Evolutionary conservation across 768 basidiomycete species (phyloP), one percentile per base, ranked within the genome.

Genomic region (Coprinopsis sp.): DNA sequence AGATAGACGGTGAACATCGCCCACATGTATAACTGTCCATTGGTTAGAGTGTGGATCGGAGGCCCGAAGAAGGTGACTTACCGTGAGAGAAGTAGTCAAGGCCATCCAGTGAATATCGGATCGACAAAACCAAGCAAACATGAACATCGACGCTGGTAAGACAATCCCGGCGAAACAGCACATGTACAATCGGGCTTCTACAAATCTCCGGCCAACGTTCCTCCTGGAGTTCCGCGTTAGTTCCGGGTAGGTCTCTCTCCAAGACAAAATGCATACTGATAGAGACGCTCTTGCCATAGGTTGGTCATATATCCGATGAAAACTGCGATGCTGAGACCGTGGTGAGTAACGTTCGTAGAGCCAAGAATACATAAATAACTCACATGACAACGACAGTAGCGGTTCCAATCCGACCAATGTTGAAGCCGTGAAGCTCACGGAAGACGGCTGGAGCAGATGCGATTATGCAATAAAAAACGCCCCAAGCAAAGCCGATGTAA

Each of bases 401-500:
- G 5, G 76, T 69, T 8, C 85, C 87, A 4, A 76, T 65, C 52
- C 81, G 65, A 1, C 79, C 81, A 6, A 65, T 65, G 50, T 68
- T 73, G 58, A 87, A 87, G 39, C 65, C 60, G 55, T 87, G 81
- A 4, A 85, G 64, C 0, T 57, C 63, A 29, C 59, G 53, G 63
- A 87, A 83, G 33, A 81, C 76, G n/a, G 69, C 73, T 8, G 74
- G 66, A 33, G 82, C 70, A 1, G 78, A 79, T 64, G 33, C 78
- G 76, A 50, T 50, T 44, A 37, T 53, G 22, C 77, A 79, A 54
- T 77, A 90, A 25, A 84, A 63, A 6, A 87, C 76, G 0, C 87
- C 86, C 86, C 87, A 90, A 0, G 75, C 73, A 46, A 89, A 78
- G 44, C 79, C 78, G 14, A 79, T 63, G 82, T 79, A 82, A 13